These are phyloP conservation scores for Beauveria sp. DNA, from an alignment of 2,329 filamentous ascomycete species.

Conservation along the genomic window DNA sequence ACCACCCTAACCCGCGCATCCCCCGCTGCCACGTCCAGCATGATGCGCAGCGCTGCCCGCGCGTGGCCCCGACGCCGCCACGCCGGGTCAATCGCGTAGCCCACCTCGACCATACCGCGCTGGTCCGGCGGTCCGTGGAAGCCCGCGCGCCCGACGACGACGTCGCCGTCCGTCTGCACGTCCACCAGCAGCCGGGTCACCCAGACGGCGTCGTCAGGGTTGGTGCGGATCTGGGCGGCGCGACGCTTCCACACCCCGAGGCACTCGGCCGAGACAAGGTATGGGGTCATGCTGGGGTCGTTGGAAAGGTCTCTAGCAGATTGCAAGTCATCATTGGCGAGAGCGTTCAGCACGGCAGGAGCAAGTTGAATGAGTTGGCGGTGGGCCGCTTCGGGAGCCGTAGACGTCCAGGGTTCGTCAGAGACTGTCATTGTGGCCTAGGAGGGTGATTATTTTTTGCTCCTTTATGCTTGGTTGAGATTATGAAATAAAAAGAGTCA, in stretches of 20 bases:
- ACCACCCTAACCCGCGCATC: constrained; percentile 6
- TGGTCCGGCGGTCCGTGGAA: constrained; percentile 7
- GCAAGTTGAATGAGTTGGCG: background rate
- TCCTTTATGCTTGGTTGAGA: too few relatives aligned
- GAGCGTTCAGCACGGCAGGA: background rate
- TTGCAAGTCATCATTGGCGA: background rate
- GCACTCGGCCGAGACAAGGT: background rate
- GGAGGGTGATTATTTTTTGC: too few relatives aligned
- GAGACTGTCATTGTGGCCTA: background rate
- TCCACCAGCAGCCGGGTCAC: constrained; percentile 7
- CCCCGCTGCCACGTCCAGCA: background rate
- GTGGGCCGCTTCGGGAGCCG: background rate
- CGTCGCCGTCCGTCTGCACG: background rate
- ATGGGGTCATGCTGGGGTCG: background rate
- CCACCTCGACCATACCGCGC: constrained; percentile 10
- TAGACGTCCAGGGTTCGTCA: background rate
- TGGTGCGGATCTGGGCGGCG: background rate
- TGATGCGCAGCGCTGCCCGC: constrained; percentile 1
- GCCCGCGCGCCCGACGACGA: constrained; percentile 7
- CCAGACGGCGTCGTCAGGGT: background rate
- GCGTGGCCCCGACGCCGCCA: constrained; percentile 4
- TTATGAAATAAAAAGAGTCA: too few relatives aligned
- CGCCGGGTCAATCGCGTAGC: constrained; percentile 4
- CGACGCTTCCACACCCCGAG: constrained; percentile 2
- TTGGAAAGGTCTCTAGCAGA: background rate